Conservation (phyloP, 108 stramenopile genomes). For the Cyclostephanos tholiformis region DNA sequence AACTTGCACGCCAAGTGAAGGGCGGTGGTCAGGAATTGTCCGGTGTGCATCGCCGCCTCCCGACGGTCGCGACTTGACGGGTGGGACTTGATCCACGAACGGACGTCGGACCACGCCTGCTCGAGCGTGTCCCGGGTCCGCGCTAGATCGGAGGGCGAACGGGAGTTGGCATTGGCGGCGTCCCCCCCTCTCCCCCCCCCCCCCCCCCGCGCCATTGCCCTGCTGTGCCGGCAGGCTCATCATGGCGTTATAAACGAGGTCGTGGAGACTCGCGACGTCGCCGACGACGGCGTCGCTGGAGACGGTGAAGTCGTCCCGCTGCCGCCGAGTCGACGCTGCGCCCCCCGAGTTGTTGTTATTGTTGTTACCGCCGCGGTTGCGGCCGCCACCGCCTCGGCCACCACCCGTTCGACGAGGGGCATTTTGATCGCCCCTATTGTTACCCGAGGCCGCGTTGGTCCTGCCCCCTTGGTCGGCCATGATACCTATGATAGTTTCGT, state of each 20-base stretch:
- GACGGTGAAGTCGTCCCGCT: background rate
- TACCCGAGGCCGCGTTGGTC: background rate
- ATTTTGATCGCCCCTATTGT: too few relatives aligned
- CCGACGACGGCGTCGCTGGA: slow-evolving; percentile 2
- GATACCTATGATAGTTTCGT: too few relatives aligned
- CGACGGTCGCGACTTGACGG: slow-evolving; percentile 22
- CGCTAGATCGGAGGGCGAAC: slow-evolving; percentile 19
- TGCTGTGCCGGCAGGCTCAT: slow-evolving; percentile 26
- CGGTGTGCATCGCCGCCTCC: slow-evolving; percentile 36
- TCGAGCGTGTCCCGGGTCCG: slow-evolving; percentile 19
- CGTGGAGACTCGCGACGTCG: slow-evolving; percentile 18
- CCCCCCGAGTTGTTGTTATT: background rate
- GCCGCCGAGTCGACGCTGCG: background rate
- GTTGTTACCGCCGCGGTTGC: background rate
- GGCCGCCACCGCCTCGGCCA: too few relatives aligned
- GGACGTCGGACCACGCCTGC: slow-evolving; percentile 34
- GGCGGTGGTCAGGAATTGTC: slow-evolving; percentile 26
- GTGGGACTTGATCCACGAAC: slow-evolving; percentile 30
- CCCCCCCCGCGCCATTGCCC: background rate
- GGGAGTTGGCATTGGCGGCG: background rate
- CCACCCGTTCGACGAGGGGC: too few relatives aligned
- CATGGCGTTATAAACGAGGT: slow-evolving; percentile 26
- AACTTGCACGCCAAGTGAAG: slow-evolving; percentile 77
- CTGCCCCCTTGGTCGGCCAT: background rate
- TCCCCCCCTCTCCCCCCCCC: background rate